Percentiles rank a stretch among this genome's conserved stretches.
phyloP scores from a whole-genome alignment of 352 stramenopile species.

The Achlya hypogyna region DNA sequence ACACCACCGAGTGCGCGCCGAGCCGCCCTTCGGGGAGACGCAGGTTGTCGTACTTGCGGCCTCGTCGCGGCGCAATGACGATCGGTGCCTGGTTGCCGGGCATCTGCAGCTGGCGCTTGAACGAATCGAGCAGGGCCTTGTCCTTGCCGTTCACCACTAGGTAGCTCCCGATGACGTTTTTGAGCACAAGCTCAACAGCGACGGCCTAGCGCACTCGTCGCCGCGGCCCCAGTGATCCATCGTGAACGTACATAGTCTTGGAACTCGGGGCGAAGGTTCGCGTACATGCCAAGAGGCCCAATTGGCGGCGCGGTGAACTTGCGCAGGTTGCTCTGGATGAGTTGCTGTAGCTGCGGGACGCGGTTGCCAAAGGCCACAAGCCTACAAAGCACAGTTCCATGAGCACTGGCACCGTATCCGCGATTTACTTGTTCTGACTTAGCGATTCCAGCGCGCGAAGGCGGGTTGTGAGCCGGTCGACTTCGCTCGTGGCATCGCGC shows the following conservation, averaged over 20 bases:
- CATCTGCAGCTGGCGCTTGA: slow-evolving; percentile 61
- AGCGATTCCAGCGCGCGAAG: slow-evolving; percentile 41
- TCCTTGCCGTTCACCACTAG: slow-evolving; percentile 65
- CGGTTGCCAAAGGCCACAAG: slow-evolving; percentile 55
- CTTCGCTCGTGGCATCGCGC: slow-evolving; percentile 46
- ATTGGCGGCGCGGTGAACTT: slow-evolving; percentile 58
- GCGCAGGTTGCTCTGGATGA: slow-evolving; percentile 62
- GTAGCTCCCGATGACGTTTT: slow-evolving; percentile 66
- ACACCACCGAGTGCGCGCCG: slow-evolving; percentile 55
- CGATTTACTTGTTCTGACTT: slow-evolving; percentile 30
- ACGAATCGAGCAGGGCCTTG: slow-evolving; percentile 61
- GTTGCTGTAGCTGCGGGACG: slow-evolving; percentile 58
- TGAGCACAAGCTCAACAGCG: slow-evolving; percentile 63
- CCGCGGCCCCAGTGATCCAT: not conserved
- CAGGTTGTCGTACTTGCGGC: slow-evolving; percentile 45
- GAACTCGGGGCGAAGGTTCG: slow-evolving; percentile 57
- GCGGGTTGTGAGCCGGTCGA: slow-evolving; percentile 34
- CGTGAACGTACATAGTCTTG: slow-evolving; percentile 40
- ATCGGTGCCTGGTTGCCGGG: slow-evolving; percentile 65
- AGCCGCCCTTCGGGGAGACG: slow-evolving; percentile 44
- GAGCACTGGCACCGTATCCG: not conserved
- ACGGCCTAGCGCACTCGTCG: slow-evolving; percentile 24
- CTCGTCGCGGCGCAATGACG: slow-evolving; percentile 57
- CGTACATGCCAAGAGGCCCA: slow-evolving; percentile 56
- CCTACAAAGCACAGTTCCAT: slow-evolving; percentile 9